Percentiles rank a stretch among this genome's conserved stretches.
Conservation (phyloP, 768 basidiomycete species). For the Mycena kentingensis region DNA sequence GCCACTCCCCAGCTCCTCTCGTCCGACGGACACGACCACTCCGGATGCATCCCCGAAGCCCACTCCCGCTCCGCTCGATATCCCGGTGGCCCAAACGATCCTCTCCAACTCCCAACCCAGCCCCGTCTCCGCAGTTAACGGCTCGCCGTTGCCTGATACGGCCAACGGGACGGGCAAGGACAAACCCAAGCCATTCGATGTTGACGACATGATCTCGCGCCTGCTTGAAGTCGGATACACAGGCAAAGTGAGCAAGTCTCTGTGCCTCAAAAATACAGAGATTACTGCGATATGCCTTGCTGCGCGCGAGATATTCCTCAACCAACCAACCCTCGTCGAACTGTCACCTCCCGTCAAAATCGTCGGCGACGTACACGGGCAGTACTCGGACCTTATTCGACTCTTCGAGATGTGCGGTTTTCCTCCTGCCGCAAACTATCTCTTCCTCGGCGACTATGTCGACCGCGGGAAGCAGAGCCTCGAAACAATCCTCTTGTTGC, state of each 20-base stretch:
- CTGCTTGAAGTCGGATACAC: conserved; percentile 96
- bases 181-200: conserved; percentile 75
- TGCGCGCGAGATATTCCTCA: conserved; percentile 93
- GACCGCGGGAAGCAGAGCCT: conserved; percentile 98
- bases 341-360: conserved; percentile 98
- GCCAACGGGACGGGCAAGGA: conserved; percentile 54
- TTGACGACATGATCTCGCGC: conserved; percentile 98
- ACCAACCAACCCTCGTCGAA: conserved; percentile 96
- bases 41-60: conserved; percentile 44
- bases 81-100: conserved; percentile 82
- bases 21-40: conserved; percentile 29
- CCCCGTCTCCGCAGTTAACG: conserved; percentile 51
- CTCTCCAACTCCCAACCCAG: conserved; percentile 68
- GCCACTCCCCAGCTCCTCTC: conserved; percentile 22
- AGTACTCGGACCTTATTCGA: conserved; percentile 97
- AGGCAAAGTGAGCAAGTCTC: conserved; percentile 95
- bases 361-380: conserved; percentile 98
- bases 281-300: conserved; percentile 93
- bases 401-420: conserved; percentile 99
- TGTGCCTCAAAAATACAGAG: conserved; percentile 94
- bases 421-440: conserved; percentile 94
- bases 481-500: conserved; percentile 92
- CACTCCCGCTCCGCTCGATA: conserved; percentile 64
- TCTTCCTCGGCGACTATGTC: conserved; percentile 99
- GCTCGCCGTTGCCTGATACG: conserved; percentile 42